These are phyloP conservation scores for Rhizophagus clarus DNA, from an alignment of 192 early-diverging fungal genomes.

Conservation along the genomic window DNA sequence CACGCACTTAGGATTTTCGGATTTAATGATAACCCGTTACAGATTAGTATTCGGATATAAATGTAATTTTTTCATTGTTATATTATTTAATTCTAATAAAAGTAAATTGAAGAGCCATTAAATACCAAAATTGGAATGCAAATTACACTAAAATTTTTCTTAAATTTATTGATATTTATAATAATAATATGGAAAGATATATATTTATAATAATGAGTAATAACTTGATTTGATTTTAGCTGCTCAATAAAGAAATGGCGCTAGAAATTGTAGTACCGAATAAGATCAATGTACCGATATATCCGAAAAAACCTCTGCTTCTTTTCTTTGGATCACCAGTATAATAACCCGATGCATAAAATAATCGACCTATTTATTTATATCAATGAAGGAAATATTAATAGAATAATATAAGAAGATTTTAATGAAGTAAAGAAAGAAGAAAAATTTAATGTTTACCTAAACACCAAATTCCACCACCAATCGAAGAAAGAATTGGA, in stretches of 20 bases:
- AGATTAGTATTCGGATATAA: too few species aligned
- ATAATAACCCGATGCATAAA: conserved; percentile 57
- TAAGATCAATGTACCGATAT: conserved; percentile 56
- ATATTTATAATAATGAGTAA: too few species aligned
- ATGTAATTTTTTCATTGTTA: too few species aligned
- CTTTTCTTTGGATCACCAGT: conserved; percentile 68
- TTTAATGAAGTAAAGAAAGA: neutral
- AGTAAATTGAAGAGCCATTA: too few species aligned
- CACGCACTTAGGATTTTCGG: too few species aligned
- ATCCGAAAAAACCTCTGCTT: conserved; percentile 45
- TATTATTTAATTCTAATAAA: too few species aligned
- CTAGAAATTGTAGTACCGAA: conserved; percentile 31
- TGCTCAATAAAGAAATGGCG: neutral
- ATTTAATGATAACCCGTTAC: too few species aligned
- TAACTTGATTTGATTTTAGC: neutral
- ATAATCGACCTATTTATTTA: conserved; percentile 45
- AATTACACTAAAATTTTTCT: too few species aligned
- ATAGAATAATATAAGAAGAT: too few species aligned
- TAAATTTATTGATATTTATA: too few species aligned
- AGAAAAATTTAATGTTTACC: neutral
- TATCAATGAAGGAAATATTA: neutral
- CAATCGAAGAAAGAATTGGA: conserved; percentile 54
- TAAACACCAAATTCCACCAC: conserved; percentile 54
- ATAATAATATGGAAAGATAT: too few species aligned
- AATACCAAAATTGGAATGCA: too few species aligned